These are phyloP conservation scores for Aurifilum marmelostoma DNA, from an alignment of 2,329 filamentous ascomycete species.

Conservation along the genomic window DNA sequence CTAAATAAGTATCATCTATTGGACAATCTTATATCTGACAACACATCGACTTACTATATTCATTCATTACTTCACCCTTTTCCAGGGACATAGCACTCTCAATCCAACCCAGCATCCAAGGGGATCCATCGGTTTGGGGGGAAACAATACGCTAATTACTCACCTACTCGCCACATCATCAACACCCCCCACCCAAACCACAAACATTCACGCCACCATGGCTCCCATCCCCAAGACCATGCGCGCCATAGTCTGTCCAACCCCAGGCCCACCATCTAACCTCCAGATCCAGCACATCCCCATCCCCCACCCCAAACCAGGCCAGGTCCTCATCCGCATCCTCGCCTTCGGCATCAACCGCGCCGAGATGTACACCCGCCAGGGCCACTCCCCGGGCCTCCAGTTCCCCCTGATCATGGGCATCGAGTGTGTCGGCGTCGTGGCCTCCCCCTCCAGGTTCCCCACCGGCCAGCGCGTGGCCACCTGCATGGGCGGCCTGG, in stretches of 20 bases:
- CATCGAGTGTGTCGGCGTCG: constrained; percentile 49
- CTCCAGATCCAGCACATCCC: constrained; percentile 44
- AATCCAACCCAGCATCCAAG: no score
- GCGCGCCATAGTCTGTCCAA: constrained; percentile 48
- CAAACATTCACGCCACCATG: constrained; percentile 8
- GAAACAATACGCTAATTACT: no score
- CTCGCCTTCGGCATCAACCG: constrained; percentile 52
- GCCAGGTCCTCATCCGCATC: constrained; percentile 46
- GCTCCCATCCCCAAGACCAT: constrained; percentile 39
- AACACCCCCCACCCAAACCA: no score
- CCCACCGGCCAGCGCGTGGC: constrained; percentile 45
- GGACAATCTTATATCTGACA: no score
- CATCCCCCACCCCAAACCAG: constrained; percentile 42
- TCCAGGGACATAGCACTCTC: no score
- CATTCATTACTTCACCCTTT: no score
- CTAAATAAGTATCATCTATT: no score
- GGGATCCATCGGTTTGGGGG: no score
- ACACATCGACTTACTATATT: background rate
- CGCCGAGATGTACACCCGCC: constrained; percentile 49
- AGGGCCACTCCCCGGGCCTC: constrained; percentile 45
- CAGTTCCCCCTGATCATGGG: constrained; percentile 49
- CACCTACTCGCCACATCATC: no score
- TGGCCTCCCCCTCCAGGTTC: constrained; percentile 42
- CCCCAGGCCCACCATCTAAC: constrained; percentile 42
- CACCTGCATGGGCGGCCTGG: constrained; percentile 54